Base-by-base conservation (phyloP, 2,329 filamentous ascomycete species). In the Colletotrichum gigasporum region DNA sequence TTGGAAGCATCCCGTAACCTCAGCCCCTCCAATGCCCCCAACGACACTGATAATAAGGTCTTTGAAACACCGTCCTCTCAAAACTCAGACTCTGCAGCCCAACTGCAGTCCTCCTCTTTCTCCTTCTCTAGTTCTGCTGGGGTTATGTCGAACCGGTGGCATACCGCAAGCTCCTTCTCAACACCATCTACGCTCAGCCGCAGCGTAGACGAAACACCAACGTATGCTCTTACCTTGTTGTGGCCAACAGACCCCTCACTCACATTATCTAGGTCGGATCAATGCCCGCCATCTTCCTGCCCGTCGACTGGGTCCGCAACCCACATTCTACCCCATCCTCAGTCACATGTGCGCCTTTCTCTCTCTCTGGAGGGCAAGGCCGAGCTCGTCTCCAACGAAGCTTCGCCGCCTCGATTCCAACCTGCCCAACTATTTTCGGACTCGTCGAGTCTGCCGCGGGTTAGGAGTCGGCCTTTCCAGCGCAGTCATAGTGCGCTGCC, bases 361-460 rank as follows among this genome's bases (percentile, higher is more conserved):
- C 88, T 96, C 72, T 96, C 93, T 16, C 85, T 94, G 30, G 93
- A 97, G 72, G 95, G 95, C 69, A 95, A 94, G 73, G 95, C 95
- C n/a, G 91, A 95, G 71, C 84, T 97, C 53, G 87, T 94, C 20
- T 88, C 90, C 57, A 85, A 90, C 66, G 87, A 90, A 67, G 83
- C 85, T 28, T 91, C 90, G 3, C 91, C 92, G 3, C 92, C 91
- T 2, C 90, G 88, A 53, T 72, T 72, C 55, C 73, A 87, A 83
- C 63, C 82, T 84, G 70, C 78, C 80, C 70, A 80, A 79, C 69
- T 84, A 79, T 63, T 83, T 76, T 65, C 83, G 80, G 71, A 79
- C 74, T 68, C 82, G 75, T 59, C 85, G 32, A 79, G 79, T 12
- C 77, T 86, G 16, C 80, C 81, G 18, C 79, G 81, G 16, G 76